These are phyloP conservation scores for Jamesozyma piceae DNA, from an alignment of 805 yeast genomes.

Conservation along the genomic window DNA sequence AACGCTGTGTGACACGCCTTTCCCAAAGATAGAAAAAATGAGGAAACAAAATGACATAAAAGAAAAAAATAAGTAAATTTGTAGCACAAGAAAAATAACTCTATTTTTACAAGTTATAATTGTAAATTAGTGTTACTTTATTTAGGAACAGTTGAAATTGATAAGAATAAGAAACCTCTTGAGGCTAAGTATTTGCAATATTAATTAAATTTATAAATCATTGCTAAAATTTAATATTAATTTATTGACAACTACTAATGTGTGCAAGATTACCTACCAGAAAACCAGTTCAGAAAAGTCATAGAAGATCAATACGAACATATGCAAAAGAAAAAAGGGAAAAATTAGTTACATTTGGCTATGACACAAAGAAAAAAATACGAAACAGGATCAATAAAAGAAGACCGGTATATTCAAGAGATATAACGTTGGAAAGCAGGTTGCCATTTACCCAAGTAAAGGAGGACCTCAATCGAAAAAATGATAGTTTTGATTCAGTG, in stretches of 20 bases:
- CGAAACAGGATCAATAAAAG: background rate
- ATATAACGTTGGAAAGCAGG: background rate
- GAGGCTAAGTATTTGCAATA: background rate
- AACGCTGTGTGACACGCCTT: too few species aligned
- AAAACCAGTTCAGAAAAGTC: background rate
- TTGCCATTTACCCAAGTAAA: background rate
- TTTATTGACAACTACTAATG: background rate
- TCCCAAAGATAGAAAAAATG: too few species aligned
- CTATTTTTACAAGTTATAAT: too few species aligned
- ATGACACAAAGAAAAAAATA: background rate
- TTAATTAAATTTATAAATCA: background rate
- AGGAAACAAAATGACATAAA: background rate
- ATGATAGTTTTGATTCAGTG: background rate
- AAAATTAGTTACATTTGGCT: background rate
- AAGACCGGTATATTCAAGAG: background rate
- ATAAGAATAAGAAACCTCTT: too few species aligned
- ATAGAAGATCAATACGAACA: background rate
- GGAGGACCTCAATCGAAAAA: too few species aligned
- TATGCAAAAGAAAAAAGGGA: background rate
- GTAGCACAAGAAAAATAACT: background rate
- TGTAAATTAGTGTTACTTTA: too few species aligned
- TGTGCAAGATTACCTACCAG: background rate
- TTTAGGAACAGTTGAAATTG: too few species aligned
- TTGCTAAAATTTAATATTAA: background rate
- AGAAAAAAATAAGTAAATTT: too few species aligned